Conservation (phyloP, 177 flowering plant genomes). For the Vitis hybrid region DNA sequence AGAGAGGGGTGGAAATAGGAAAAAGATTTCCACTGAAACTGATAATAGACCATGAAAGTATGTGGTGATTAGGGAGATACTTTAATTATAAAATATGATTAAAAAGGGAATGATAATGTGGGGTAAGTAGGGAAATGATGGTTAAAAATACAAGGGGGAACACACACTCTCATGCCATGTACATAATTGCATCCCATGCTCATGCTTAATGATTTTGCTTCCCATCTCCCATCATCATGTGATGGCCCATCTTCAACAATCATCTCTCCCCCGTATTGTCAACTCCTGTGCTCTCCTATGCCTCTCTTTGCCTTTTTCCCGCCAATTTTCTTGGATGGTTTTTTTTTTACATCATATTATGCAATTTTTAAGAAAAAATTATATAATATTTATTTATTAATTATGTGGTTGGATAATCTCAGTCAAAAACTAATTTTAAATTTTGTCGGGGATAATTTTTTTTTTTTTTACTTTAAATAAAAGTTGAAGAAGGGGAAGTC, state of each 20-base stretch:
- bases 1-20: no score
- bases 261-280: slow-evolving; percentile 7
- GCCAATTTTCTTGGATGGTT: neutral
- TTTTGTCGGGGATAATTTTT: no score
- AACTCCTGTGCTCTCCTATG: neutral
- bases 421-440: no score
- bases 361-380: no score
- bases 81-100: no score
- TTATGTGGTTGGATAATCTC: no score
- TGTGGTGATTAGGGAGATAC: no score
- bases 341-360: neutral
- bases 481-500: no score
- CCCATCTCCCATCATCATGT: slow-evolving; percentile 32
- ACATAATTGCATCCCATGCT: slow-evolving; percentile 31
- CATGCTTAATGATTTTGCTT: slow-evolving; percentile 47
- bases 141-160: slow-evolving; percentile 3
- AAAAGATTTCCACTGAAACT: no score
- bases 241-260: slow-evolving; percentile 18
- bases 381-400: no score
- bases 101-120: slow-evolving; percentile 13
- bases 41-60: no score
- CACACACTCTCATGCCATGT: slow-evolving; percentile 21
- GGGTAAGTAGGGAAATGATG: slow-evolving; percentile 1
- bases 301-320: neutral
- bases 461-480: no score